Evolutionary conservation across 2,329 filamentous ascomycete genomes (phyloP).

Genomic region (Diaporthe citrichinensis): DNA sequence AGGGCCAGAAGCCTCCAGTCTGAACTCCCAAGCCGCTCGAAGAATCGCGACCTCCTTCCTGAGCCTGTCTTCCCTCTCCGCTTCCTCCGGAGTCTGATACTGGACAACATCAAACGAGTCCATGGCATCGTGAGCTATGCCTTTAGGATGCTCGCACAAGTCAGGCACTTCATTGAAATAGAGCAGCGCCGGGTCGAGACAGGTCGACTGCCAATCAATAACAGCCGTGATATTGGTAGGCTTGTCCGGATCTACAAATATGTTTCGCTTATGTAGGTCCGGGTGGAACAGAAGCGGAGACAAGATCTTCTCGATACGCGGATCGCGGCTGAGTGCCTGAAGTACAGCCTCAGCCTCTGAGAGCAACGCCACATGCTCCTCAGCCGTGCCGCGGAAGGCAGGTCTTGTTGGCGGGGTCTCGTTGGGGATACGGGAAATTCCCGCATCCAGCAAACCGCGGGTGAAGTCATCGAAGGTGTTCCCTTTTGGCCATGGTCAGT

Average conservation of each 20-base stretch:
- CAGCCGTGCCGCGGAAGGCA: neutral
- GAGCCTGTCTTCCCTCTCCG: neutral
- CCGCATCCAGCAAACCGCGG: slow-evolving; percentile 4
- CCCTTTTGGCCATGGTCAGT: neutral
- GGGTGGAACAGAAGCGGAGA: slow-evolving; percentile 4
- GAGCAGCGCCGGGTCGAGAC: slow-evolving; percentile 1
- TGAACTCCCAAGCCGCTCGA: neutral
- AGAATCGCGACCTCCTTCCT: neutral
- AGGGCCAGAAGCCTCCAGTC: neutral
- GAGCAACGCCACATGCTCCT: neutral
- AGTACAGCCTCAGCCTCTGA: neutral
- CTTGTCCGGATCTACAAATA: neutral
- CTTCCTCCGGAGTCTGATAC: neutral
- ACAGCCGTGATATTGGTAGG: slow-evolving; percentile 5
- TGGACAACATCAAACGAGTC: neutral
- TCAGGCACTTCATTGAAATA: slow-evolving; percentile 9
- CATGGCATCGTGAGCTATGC: neutral
- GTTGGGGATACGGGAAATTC: neutral
- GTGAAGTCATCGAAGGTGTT: neutral
- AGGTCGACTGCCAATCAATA: slow-evolving; percentile 14
- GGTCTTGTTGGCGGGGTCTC: neutral
- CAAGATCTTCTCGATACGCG: neutral
- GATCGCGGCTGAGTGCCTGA: slow-evolving; percentile 2
- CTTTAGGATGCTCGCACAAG: neutral
- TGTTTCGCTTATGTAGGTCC: slow-evolving; percentile 10